Evolutionary conservation across 495 filamentous ascomycete genomes (phyloP), one percentile per base, ranked within the genome.

Genomic region (Aspergillus cavernicola): DNA sequence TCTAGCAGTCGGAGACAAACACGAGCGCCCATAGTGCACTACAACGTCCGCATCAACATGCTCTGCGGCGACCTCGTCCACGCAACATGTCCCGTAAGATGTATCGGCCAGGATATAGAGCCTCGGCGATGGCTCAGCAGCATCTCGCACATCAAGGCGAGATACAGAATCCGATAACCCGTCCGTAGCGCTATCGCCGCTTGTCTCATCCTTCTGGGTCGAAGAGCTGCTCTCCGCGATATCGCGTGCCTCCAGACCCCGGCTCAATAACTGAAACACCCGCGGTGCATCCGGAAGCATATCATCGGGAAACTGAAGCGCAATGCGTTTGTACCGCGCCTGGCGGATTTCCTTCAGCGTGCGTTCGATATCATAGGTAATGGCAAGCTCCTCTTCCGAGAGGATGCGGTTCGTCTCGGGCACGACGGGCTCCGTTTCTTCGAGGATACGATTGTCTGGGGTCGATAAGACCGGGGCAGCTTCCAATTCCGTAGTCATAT

Each of bases 1-100:
- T 45, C 92, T 76, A 4, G 89, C 86, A 0, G 92, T 95, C 11
- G 93, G 95, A 2, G 89, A 95, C 20, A 99, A 75, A 66, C 93
- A 99, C 0, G 91, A 85, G 36, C 92, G 80, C 19, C 93, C 93
- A 61, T 97, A 99, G 66, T 99, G 93, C 15, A 99, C 88, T 4
- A 97, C 86, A 4, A 88, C 90, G 46, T 97, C 87, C 6, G 93
- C 92, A 61, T 89, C 77, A 24, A 88, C 86, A 67, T 99, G 95
- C 62, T 97, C 92, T 13, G 95, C 93, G 2, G 93, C 95, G 39
- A 97, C 86, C 68, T 99, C 93, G 56, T 99, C 93, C 43, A 97
- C 91, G 65, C 93, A 99, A 72, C 93, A 99, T 4, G 92, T 82
- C 38, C 93, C 92, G 69, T 97, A 99, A 2, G 92, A 96, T 8